Evolutionary conservation across 306 rosid genomes (phyloP).

Genomic region (Malus asiatica): DNA sequence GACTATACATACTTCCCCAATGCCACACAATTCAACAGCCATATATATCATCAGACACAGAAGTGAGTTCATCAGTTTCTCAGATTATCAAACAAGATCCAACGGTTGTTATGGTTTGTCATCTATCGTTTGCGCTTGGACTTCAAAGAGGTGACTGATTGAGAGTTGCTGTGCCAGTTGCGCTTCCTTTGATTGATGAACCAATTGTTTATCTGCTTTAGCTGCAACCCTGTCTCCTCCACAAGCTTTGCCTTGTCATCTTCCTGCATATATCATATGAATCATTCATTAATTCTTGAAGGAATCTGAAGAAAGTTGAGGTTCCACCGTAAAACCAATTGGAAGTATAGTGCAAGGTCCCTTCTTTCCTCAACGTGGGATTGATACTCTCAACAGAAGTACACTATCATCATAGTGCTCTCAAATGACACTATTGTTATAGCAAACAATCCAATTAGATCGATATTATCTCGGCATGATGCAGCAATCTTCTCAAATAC

Average conservation of each 20-base stretch:
- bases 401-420: no score
- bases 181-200: slow-evolving; percentile 97
- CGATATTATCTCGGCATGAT: no score
- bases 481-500: no score
- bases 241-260: slow-evolving; percentile 98
- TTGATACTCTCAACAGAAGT: no score
- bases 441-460: neutral
- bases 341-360: no score
- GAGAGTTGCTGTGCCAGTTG: slow-evolving; percentile 97
- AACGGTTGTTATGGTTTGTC: neutral
- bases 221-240: slow-evolving; percentile 97
- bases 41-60: slow-evolving; percentile 2
- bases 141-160: slow-evolving; percentile 82
- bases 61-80: slow-evolving; percentile 22
- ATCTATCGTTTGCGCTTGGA: slow-evolving; percentile 93
- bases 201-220: slow-evolving; percentile 98
- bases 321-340: no score
- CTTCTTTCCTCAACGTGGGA: no score
- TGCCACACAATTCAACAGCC: slow-evolving; percentile 3
- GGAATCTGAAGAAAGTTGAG: no score
- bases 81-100: neutral
- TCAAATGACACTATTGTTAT: neutral
- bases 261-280: slow-evolving; percentile 41
- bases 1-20: neutral
- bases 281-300: neutral